Conservation (phyloP, 2,329 filamentous ascomycete species). For the Neurospora sp. region DNA sequence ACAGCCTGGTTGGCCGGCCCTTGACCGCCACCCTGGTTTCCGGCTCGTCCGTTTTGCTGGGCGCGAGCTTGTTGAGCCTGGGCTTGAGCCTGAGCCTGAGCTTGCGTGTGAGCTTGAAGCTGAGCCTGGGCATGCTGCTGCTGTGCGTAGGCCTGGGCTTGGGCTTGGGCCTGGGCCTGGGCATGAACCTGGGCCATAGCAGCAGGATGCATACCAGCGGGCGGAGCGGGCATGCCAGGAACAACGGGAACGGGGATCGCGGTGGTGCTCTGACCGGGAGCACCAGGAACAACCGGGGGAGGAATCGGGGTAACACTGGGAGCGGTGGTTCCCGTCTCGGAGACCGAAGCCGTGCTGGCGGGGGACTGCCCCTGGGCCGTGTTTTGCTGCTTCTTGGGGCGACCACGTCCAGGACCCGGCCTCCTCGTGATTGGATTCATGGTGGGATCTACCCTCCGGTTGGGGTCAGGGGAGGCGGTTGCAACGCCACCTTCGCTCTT, state of each 20-base stretch:
- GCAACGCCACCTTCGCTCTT: conserved; percentile 32
- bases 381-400: conserved; percentile 35
- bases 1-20: conserved; percentile 7
- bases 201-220: neutral
- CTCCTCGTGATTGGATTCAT: conserved; percentile 50
- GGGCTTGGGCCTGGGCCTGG: neutral
- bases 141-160: neutral
- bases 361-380: conserved; percentile 8
- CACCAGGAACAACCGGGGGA: neutral
- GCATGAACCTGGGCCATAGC: neutral
- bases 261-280: conserved; percentile 1
- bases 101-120: neutral
- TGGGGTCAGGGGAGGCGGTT: conserved; percentile 23
- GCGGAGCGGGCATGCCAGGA: neutral
- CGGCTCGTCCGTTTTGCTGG: neutral
- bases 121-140: neutral
- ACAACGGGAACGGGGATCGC: neutral
- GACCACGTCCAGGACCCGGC: conserved; percentile 46
- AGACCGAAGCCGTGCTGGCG: conserved; percentile 7
- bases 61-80: neutral
- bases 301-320: neutral
- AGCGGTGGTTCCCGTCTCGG: conserved; percentile 6
- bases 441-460: conserved; percentile 37
- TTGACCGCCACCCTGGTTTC: neutral
- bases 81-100: neutral